Conservation (phyloP, 2,329 filamentous ascomycete species). For the Amauroascus niger region DNA sequence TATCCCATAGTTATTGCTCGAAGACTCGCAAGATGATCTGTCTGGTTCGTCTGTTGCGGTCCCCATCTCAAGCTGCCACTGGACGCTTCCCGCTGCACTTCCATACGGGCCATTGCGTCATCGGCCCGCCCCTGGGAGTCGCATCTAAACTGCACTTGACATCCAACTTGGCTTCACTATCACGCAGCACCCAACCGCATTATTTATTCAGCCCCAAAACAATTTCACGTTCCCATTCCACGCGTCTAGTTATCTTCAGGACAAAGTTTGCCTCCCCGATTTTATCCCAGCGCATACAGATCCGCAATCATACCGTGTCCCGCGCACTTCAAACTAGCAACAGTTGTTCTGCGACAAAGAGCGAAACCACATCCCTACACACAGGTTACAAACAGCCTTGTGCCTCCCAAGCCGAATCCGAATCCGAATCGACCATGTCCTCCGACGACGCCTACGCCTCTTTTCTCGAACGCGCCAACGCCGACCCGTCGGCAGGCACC, state of each 20-base stretch:
- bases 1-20: background rate
- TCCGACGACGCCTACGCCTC: constrained; percentile 73
- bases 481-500: constrained; percentile 43
- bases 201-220: background rate
- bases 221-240: background rate
- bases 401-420: background rate
- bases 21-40: background rate
- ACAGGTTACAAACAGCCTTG: background rate
- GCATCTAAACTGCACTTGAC: background rate
- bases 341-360: background rate
- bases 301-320: background rate
- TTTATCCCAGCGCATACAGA: background rate
- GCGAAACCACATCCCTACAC: background rate
- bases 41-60: background rate
- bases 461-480: constrained; percentile 81
- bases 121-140: background rate
- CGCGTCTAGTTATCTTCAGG: background rate
- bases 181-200: background rate
- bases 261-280: background rate
- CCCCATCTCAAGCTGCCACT: background rate
- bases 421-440: constrained; percentile 27
- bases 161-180: background rate
- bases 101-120: constrained; percentile 5
- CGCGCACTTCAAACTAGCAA: background rate
- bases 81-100: background rate